Base-by-base conservation (phyloP, 371 early-diverging fungal genomes). In the Apophysomyces elegans region DNA sequence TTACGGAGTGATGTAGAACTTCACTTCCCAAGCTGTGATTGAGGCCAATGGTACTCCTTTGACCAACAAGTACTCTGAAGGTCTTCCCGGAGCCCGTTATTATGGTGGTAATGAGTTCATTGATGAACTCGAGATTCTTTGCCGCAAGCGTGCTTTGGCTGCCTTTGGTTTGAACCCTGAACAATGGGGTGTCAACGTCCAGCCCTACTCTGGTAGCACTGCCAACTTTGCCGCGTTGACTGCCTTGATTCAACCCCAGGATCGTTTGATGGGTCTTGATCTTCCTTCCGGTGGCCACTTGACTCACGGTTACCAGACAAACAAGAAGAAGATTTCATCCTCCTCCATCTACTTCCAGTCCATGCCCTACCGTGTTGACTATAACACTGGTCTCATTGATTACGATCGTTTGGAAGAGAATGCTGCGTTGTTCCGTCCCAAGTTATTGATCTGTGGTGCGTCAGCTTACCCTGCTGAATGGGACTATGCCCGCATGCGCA, bases 11-110 rank as follows among this genome's bases (percentile, higher is more conserved):
- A 18, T 16, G 45, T 84, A 97, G 95, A 99, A 99, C 90, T 99
- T 97, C 77, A 99, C 99, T 41, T 96, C 97, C 50, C 91, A 90
- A 71, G 93, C 97, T 39, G 99, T 98, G 59, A 95, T 99, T 90
- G 94, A 96, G 74, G 99, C 98, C 68, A 93, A 96, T 63, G 98
- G 98, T 58, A 97, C 99, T n/a, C 86, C 95, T 14, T 88, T 99
- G 85, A 97, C 97, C 75, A 99, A 99, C 94, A 99, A 99, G 85
- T 99, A 99, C 88, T 97, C 98, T 16, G 99, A 99, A 82, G 99
- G 99, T 86, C 94, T 93, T 61, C 97, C 97, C 39, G 94, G 95
- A 32, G 96, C 96, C 37, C 95, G 97, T 76, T 95, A 90, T 83
- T 93, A 91, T 69, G 91, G 92, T 83, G 99, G 99, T 71, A 99